Evolutionary conservation across 768 basidiomycete species (phyloP), one percentile per base, ranked within the genome.

Genomic region (Boletus pseudo-olivaceus): DNA sequence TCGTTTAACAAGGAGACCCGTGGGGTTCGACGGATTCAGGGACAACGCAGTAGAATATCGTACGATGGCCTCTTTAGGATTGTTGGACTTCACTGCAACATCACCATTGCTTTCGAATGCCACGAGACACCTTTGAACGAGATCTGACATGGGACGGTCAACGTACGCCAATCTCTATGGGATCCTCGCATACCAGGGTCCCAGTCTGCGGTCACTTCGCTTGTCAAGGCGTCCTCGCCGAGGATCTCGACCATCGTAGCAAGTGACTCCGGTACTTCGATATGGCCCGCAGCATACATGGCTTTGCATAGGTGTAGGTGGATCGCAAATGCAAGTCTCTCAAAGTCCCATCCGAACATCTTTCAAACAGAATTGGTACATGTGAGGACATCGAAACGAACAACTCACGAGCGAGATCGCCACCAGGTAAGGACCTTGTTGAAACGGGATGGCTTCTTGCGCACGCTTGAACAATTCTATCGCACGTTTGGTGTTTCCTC

Each of bases 271-370:
- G 23, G 23, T 23, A 4, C 23, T 23, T 23, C 23, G 4, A 23
- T 23, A 23, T 2, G 23, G 23, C 23, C 23, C 4, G 23, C 23
- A 23, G 23, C 23, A 23, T 23, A 23, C 2, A 23, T 23, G 23
- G 23, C 23, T 23, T 23, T 23, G 23, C 23, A 23, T 23, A 23
- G 37, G 2, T 19, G 43, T 7, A 32, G 3, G 9, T 44, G 38
- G 23, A 55, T 41, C 2, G 35, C 40, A 8, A n/a, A 2, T 3
- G 23, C 10, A 11, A 54, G 56, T 14, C 35, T n/a, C 1, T 62
- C 56, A 43, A 62, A 54, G n/a, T 50, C n/a, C 61, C 61, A 62
- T 0, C 52, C 61, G 29, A 58, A 59, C 3, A 59, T 42, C 49
- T 59, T 45, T 23, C 5, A 14, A 48, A 15, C 1, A 23, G 7